phyloP scores from a whole-genome alignment of 139 green algal species.

The Chlamydomonas applanata region DNA sequence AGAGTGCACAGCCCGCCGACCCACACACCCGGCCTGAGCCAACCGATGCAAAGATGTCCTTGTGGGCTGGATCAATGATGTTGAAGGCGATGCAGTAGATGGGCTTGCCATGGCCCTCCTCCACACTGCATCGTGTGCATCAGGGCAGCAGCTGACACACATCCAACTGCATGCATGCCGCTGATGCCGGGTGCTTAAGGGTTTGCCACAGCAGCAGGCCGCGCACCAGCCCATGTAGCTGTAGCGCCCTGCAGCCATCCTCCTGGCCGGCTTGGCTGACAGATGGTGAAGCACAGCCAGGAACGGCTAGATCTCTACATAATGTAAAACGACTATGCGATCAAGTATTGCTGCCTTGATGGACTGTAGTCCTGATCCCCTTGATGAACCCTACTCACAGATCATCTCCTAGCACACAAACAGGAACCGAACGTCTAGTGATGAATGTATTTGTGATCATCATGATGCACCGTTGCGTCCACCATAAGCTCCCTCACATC shows the following conservation, averaged over 20 bases:
- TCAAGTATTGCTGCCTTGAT: too few species aligned
- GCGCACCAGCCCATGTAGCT: conserved; percentile 10
- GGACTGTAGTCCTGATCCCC: too few species aligned
- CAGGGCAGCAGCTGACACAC: too few species aligned
- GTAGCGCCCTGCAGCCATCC: conserved; percentile 7
- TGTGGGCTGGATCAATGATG: conserved; percentile 28
- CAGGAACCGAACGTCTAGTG: too few species aligned
- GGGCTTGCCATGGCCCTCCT: conserved; percentile 49
- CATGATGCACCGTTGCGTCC: too few species aligned
- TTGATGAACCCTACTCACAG: too few species aligned
- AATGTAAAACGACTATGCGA: too few species aligned
- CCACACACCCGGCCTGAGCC: conserved; percentile 48
- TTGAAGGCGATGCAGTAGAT: conserved; percentile 73
- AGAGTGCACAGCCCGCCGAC: too few species aligned
- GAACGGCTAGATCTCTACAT: too few species aligned
- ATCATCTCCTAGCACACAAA: too few species aligned
- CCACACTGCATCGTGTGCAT: conserved; percentile 47
- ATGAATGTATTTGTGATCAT: too few species aligned
- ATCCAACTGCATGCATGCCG: background rate
- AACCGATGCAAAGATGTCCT: conserved; percentile 62
- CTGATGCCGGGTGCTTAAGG: background rate
- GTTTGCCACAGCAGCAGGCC: background rate
- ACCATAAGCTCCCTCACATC: too few species aligned
- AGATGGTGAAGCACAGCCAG: conserved; percentile 1
- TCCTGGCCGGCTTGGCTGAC: background rate